Conservation (phyloP, 768 basidiomycete genomes). For the Boletus barrowsii region DNA sequence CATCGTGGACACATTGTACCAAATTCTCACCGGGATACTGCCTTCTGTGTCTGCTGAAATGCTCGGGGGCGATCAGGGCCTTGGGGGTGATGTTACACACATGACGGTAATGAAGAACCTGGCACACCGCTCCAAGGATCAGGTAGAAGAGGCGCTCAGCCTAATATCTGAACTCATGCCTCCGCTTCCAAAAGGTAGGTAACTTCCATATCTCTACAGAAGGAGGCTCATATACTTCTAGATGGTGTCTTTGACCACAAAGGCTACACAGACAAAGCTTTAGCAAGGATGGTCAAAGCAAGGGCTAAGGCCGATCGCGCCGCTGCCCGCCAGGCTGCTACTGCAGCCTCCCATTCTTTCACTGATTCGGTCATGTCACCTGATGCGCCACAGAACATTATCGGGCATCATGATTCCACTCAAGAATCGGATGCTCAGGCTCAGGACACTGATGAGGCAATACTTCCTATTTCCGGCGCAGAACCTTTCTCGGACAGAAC, state of each 20-base stretch:
- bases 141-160: slow-evolving; percentile 90
- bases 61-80: slow-evolving; percentile 65
- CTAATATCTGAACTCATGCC: slow-evolving; percentile 91
- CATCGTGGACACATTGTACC: slow-evolving; percentile 89
- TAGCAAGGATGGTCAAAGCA: slow-evolving; percentile 72
- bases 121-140: slow-evolving; percentile 94
- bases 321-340: slow-evolving; percentile 56
- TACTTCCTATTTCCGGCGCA: slow-evolving; percentile 31
- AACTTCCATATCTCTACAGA: neutral
- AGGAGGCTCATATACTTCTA: slow-evolving; percentile 26
- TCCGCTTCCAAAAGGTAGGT: slow-evolving; percentile 82
- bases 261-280: slow-evolving; percentile 81
- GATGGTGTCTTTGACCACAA: slow-evolving; percentile 97
- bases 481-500: slow-evolving; percentile 53
- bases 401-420: slow-evolving; percentile 20
- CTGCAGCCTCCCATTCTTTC: slow-evolving; percentile 28
- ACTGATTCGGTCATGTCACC: slow-evolving; percentile 22
- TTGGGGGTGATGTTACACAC: slow-evolving; percentile 87
- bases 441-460: slow-evolving; percentile 41
- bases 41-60: slow-evolving; percentile 58
- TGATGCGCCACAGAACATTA: slow-evolving; percentile 17
- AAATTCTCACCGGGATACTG: slow-evolving; percentile 91
- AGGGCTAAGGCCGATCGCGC: slow-evolving; percentile 81
- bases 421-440: slow-evolving; percentile 38
- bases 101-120: slow-evolving; percentile 99